Conservation (phyloP, 352 stramenopile genomes). For the Vaucheria bursata region DNA sequence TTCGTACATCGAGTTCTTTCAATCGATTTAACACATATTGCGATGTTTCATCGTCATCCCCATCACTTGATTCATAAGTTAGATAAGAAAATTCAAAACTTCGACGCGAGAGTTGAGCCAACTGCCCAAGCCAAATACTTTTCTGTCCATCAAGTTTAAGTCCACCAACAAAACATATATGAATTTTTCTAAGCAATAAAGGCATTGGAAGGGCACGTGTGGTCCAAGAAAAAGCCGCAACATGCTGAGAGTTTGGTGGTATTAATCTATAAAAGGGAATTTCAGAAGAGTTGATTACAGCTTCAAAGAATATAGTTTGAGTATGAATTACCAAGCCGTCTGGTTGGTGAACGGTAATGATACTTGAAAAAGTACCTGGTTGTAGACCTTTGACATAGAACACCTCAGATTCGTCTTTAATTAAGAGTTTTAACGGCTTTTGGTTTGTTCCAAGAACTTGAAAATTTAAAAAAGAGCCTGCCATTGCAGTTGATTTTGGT, state of each 20-base stretch:
- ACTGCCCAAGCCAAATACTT: slow-evolving; percentile 49
- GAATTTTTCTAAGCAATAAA: no score
- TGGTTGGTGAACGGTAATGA: background rate
- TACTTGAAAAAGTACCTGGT: background rate
- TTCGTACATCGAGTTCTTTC: background rate
- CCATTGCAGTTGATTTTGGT: no score
- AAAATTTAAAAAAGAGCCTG: no score
- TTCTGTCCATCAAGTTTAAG: slow-evolving; percentile 53
- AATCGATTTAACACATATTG: background rate
- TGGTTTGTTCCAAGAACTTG: no score
- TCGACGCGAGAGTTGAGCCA: slow-evolving; percentile 8
- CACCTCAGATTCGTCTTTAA: no score
- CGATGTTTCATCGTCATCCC: background rate
- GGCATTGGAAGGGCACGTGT: no score
- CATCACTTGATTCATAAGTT: background rate
- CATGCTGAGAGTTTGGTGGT: no score
- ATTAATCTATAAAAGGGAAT: no score
- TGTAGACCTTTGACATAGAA: no score
- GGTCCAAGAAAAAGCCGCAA: no score
- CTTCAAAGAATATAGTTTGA: background rate
- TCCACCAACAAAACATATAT: slow-evolving; percentile 50
- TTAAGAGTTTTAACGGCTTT: no score
- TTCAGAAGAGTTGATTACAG: no score
- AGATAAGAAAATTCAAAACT: background rate
- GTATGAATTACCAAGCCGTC: background rate